Conservation (phyloP, 805 yeast species). For the Millerozyma miso region DNA sequence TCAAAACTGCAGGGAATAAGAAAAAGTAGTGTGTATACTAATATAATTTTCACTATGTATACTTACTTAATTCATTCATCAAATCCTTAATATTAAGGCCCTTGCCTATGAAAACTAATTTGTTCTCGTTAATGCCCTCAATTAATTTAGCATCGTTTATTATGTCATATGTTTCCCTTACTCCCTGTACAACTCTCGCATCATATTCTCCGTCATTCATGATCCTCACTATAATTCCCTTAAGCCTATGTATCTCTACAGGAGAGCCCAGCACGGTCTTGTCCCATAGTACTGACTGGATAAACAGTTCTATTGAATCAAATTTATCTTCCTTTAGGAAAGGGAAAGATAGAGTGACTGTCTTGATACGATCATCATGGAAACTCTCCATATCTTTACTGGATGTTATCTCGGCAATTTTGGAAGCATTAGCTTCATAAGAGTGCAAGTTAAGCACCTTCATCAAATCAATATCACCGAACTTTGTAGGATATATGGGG, state of each 20-base stretch:
- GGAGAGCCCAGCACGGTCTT: slow-evolving; percentile 34
- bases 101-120: slow-evolving; percentile 75
- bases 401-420: slow-evolving; percentile 14
- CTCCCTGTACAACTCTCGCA: slow-evolving; percentile 80
- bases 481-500: slow-evolving; percentile 62
- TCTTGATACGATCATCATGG: slow-evolving; percentile 38
- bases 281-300: slow-evolving; percentile 80
- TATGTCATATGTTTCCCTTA: slow-evolving; percentile 85
- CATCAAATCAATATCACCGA: slow-evolving; percentile 67
- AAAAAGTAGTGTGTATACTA: not conserved
- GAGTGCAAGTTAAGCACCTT: slow-evolving; percentile 76
- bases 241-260: slow-evolving; percentile 75
- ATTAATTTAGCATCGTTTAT: slow-evolving; percentile 41
- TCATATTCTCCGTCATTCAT: slow-evolving; percentile 21
- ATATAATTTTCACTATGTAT: not conserved
- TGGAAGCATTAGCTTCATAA: slow-evolving; percentile 44
- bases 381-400: slow-evolving; percentile 13
- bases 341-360: slow-evolving; percentile 41
- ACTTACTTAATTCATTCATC: slow-evolving; percentile 23
- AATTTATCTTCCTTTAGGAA: slow-evolving; percentile 33
- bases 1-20: not conserved
- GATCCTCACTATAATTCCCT: slow-evolving; percentile 61
- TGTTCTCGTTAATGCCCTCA: slow-evolving; percentile 41
- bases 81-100: slow-evolving; percentile 40
- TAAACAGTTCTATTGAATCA: slow-evolving; percentile 49